These are phyloP conservation scores for Diaporthe ampelina DNA, from an alignment of 2,329 filamentous ascomycete species.

Conservation along the genomic window DNA sequence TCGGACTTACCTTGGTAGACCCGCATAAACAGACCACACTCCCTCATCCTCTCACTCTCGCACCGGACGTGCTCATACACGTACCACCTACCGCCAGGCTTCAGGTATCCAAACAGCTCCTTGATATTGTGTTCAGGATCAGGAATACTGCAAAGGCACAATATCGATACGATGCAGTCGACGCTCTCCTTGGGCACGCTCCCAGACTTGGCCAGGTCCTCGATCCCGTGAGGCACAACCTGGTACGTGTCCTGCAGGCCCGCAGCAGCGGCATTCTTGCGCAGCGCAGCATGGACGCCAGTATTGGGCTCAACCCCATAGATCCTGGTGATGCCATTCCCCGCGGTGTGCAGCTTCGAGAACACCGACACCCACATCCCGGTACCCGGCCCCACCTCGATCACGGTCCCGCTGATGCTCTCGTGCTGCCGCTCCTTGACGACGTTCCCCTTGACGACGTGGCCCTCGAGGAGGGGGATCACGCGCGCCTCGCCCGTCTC, in stretches of 20 bases:
- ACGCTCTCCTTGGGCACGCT: constrained; percentile 65
- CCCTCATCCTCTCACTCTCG: constrained; percentile 41
- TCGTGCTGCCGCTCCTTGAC: constrained; percentile 36
- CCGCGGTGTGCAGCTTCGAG: constrained; percentile 38
- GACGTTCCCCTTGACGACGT: constrained; percentile 53
- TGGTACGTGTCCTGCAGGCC: constrained; percentile 71
- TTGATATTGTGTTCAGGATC: constrained; percentile 68
- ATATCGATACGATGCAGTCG: constrained; percentile 71
- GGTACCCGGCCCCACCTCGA: constrained; percentile 74
- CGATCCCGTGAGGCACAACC: constrained; percentile 73
- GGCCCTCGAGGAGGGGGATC: constrained; percentile 68
- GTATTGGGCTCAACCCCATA: constrained; percentile 76
- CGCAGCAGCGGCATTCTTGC: constrained; percentile 60
- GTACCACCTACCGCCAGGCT: constrained; percentile 74
- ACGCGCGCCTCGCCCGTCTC: constrained; percentile 58
- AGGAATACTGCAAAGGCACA: constrained; percentile 76
- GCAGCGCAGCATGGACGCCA: constrained; percentile 64
- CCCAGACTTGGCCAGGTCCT: constrained; percentile 63
- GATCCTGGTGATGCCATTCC: constrained; percentile 57
- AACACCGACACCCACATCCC: constrained; percentile 74
- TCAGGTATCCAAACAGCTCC: constrained; percentile 69
- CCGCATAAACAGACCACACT: constrained; percentile 55
- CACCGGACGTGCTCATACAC: constrained; percentile 72
- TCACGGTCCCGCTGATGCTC: constrained; percentile 62
- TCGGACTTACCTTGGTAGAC: constrained; percentile 57